phyloP scores from a whole-genome alignment of 2,329 filamentous ascomycete genomes.

The Penicillium sp. region DNA sequence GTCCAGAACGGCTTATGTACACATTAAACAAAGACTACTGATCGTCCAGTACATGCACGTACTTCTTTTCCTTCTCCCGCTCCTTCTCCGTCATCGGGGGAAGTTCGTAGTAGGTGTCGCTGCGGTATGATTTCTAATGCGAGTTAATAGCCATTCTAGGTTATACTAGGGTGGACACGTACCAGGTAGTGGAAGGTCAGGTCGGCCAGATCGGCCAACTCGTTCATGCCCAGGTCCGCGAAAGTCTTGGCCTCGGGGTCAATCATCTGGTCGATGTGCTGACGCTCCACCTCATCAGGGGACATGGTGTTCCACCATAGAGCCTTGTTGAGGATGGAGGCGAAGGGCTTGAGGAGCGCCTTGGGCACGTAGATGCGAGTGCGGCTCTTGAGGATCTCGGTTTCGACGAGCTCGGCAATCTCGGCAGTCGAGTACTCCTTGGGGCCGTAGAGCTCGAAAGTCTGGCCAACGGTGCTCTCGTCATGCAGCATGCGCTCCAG shows the following conservation, averaged over 20 bases:
- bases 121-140: conserved; percentile 78
- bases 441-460: conserved; percentile 90
- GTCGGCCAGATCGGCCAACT: conserved; percentile 74
- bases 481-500: conserved; percentile 88
- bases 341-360: conserved; percentile 67
- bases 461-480: conserved; percentile 83
- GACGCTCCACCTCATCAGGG: conserved; percentile 80
- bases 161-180: conserved; percentile 38
- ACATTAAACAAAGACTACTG: conserved; percentile 54
- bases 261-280: conserved; percentile 89
- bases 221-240: conserved; percentile 80
- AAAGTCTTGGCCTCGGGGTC: conserved; percentile 92
- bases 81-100: conserved; percentile 93
- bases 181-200: conserved; percentile 93
- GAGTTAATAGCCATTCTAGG: conserved; percentile 12
- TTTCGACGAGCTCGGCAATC: conserved; percentile 81
- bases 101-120: conserved; percentile 82
- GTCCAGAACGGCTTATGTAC: conserved; percentile 41
- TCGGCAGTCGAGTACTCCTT: conserved; percentile 86
- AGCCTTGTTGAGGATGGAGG: conserved; percentile 68
- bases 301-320: conserved; percentile 87
- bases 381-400: conserved; percentile 84
- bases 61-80: conserved; percentile 92
- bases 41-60: conserved; percentile 87
- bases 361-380: conserved; percentile 90